phyloP scores from a whole-genome alignment of 768 basidiomycete species.

The Lentinula boryana region DNA sequence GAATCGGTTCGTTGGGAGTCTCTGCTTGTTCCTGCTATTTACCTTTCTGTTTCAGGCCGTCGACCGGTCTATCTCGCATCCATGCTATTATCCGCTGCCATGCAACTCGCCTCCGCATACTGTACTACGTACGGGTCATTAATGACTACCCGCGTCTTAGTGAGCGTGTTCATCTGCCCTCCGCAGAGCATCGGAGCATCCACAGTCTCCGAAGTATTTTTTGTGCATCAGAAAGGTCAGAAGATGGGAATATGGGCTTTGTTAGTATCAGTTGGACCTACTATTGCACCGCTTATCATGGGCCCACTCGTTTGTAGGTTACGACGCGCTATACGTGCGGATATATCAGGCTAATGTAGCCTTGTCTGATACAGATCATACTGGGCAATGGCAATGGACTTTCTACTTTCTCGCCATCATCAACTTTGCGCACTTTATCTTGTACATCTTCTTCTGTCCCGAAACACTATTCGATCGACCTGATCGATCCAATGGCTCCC shows the following conservation, averaged over 20 bases:
- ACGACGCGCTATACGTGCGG: background rate
- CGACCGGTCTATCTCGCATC: conserved; percentile 1
- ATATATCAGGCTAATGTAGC: background rate
- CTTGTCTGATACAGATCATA: background rate
- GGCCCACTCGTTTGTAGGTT: conserved; percentile 3
- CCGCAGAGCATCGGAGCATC: conserved; percentile 1
- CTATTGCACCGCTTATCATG: background rate
- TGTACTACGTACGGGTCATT: background rate
- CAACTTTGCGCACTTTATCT: background rate
- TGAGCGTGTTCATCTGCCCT: background rate
- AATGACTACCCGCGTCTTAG: background rate
- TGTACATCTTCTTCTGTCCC: background rate
- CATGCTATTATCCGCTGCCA: conserved; percentile 1
- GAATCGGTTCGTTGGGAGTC: background rate
- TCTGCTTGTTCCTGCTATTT: background rate
- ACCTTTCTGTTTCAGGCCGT: background rate
- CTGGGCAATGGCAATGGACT: conserved; percentile 2
- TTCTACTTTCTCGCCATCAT: conserved; percentile 1
- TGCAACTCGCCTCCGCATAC: conserved; percentile 2
- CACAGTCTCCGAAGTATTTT: conserved; percentile 2
- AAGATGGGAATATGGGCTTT: conserved; percentile 2
- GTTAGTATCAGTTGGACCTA: background rate
- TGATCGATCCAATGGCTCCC: background rate
- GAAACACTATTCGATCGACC: conserved; percentile 3
- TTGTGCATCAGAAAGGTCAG: background rate